Percentiles rank a stretch among this genome's conserved stretches.
Evolutionary conservation across 2,329 filamentous ascomycete genomes (phyloP).

Genomic region (Ophidiomyces ophidiicola): DNA sequence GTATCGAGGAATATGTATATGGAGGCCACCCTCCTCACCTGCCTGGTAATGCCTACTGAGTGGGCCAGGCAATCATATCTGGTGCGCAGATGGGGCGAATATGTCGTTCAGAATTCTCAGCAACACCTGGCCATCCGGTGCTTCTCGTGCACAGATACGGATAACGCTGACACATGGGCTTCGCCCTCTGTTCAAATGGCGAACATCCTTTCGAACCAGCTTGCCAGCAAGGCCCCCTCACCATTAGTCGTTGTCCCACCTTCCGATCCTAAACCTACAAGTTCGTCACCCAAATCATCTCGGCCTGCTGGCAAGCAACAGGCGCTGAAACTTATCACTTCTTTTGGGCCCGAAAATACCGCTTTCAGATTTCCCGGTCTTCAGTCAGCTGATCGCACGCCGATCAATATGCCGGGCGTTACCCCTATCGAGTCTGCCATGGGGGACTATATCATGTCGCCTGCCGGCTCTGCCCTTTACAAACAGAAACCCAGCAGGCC

Average conservation of each 20-base stretch:
- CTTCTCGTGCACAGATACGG: constrained; percentile 79
- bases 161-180: constrained; percentile 75
- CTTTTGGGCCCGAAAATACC: constrained; percentile 49
- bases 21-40: constrained; percentile 83
- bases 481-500: constrained; percentile 48
- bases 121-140: constrained; percentile 83
- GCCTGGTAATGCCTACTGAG: constrained; percentile 66
- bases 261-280: constrained; percentile 1
- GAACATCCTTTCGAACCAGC: constrained; percentile 35
- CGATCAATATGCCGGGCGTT: constrained; percentile 61
- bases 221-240: constrained; percentile 38
- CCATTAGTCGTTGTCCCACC: constrained; percentile 54
- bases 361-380: constrained; percentile 53
- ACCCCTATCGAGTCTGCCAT: constrained; percentile 77
- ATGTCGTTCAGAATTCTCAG: constrained; percentile 73
- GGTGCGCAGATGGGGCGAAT: constrained; percentile 88
- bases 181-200: constrained; percentile 64
- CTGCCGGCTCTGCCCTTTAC: constrained; percentile 51
- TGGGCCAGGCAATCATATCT: constrained; percentile 86
- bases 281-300: constrained; percentile 43
- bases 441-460: constrained; percentile 49
- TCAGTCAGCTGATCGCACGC: constrained; percentile 50
- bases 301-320: constrained; percentile 62
- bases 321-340: constrained; percentile 80
- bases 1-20: constrained; percentile 81